Evolutionary conservation across 495 filamentous ascomycete genomes (phyloP).

Genomic region (Talaromyces ruber): DNA sequence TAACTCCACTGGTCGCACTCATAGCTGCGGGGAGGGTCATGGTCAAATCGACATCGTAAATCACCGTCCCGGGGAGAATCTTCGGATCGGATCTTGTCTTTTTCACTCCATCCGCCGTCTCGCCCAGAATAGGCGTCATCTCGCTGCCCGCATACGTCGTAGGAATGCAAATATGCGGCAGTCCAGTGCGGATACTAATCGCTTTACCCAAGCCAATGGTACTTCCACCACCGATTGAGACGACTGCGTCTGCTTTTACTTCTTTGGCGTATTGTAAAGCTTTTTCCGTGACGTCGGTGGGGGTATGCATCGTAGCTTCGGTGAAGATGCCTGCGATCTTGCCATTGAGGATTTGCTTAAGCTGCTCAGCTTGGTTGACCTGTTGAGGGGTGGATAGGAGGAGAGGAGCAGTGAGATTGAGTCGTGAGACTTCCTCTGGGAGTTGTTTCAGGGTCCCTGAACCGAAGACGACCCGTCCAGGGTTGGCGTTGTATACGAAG

Average conservation of each 20-base stretch:
- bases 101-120: slow-evolving; percentile 56
- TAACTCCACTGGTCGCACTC: slow-evolving; percentile 58
- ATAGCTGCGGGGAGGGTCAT: slow-evolving; percentile 53
- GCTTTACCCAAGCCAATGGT: slow-evolving; percentile 62
- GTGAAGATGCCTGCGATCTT: slow-evolving; percentile 49
- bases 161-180: slow-evolving; percentile 58
- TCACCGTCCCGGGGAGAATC: slow-evolving; percentile 57
- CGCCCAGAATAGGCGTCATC: slow-evolving; percentile 61
- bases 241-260: slow-evolving; percentile 41
- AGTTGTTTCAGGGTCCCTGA: slow-evolving; percentile 52
- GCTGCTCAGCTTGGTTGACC: slow-evolving; percentile 37
- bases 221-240: slow-evolving; percentile 58
- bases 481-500: slow-evolving; percentile 54
- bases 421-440: slow-evolving; percentile 47
- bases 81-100: slow-evolving; percentile 56
- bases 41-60: slow-evolving; percentile 63
- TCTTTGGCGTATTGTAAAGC: slow-evolving; percentile 45
- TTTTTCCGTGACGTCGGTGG: slow-evolving; percentile 51
- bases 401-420: slow-evolving; percentile 45
- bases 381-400: slow-evolving; percentile 54
- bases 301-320: slow-evolving; percentile 63
- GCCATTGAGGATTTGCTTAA: slow-evolving; percentile 41
- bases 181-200: slow-evolving; percentile 53
- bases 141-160: slow-evolving; percentile 65
- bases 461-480: slow-evolving; percentile 55